A percentile compares a stretch with the other conserved stretches of the same genome.
Conservation (phyloP, 306 rosid species). For the Biancaea sappan region DNA sequence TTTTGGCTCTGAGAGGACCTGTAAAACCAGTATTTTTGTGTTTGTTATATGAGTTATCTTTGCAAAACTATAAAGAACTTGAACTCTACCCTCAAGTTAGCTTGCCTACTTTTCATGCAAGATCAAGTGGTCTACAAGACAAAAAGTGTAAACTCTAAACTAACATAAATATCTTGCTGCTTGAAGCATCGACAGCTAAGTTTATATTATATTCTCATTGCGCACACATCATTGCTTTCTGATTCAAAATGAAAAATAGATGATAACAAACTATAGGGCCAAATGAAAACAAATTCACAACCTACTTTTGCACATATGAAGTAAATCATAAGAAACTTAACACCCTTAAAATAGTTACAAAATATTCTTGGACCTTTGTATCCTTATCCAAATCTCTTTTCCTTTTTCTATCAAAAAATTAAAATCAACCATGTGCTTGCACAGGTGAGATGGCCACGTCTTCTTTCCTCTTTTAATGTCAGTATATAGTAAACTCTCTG, state of each 20-base stretch:
- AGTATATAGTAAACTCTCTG: not conserved
- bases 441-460: slow-evolving; percentile 1
- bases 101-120: not conserved
- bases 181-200: slow-evolving; percentile 12
- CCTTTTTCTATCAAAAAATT: slow-evolving; percentile 2
- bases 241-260: not conserved
- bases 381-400: slow-evolving; percentile 10
- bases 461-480: not conserved
- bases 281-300: not conserved
- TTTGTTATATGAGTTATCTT: slow-evolving; percentile 13
- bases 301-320: slow-evolving; percentile 10
- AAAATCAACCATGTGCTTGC: slow-evolving; percentile 1
- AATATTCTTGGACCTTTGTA: slow-evolving; percentile 9
- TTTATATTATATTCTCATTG: not conserved
- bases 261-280: slow-evolving; percentile 15
- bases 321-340: not conserved
- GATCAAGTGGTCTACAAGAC: not conserved
- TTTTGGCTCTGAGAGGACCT: slow-evolving; percentile 86
- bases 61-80: not conserved
- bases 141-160: slow-evolving; percentile 6
- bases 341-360: slow-evolving; percentile 8
- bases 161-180: not conserved
- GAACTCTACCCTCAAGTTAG: slow-evolving; percentile 1
- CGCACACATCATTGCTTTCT: not conserved
- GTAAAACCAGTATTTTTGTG: slow-evolving; percentile 35